These are phyloP conservation scores for Evansstolkia leycettana DNA, from an alignment of 495 filamentous ascomycete genomes.

Conservation along the genomic window DNA sequence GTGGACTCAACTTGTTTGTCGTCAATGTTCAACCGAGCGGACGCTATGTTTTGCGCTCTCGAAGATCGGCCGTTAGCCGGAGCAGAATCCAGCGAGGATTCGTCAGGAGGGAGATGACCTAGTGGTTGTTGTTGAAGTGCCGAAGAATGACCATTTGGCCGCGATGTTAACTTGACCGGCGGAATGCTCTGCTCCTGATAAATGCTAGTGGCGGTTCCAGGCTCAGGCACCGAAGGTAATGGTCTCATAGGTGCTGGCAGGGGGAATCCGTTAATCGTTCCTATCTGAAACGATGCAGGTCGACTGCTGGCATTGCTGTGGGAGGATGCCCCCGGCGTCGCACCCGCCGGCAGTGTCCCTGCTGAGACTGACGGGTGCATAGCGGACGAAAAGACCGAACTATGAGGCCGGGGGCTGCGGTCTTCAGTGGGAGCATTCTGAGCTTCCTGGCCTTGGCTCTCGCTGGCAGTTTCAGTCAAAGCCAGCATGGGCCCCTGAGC, in stretches of 20 bases:
- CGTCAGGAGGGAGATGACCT: neutral
- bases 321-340: slow-evolving; percentile 1
- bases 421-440: no score
- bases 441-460: no score
- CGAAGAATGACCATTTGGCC: neutral
- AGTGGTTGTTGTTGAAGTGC: slow-evolving; percentile 1
- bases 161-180: slow-evolving; percentile 1
- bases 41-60: neutral
- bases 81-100: neutral
- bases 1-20: no score
- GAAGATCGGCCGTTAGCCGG: neutral
- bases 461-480: no score
- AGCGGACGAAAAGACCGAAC: neutral
- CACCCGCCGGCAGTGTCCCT: neutral
- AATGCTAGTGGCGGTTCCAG: neutral
- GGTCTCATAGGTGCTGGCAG: slow-evolving; percentile 26
- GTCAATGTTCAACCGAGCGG: neutral
- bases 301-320: slow-evolving; percentile 9
- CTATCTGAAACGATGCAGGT: slow-evolving; percentile 16
- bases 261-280: slow-evolving; percentile 25
- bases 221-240: slow-evolving; percentile 21
- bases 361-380: neutral
- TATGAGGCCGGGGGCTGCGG: no score
- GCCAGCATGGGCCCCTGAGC: no score
- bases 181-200: slow-evolving; percentile 3